Conservation (phyloP, 2,329 filamentous ascomycete species). For the Decorospora gaudefroyi region DNA sequence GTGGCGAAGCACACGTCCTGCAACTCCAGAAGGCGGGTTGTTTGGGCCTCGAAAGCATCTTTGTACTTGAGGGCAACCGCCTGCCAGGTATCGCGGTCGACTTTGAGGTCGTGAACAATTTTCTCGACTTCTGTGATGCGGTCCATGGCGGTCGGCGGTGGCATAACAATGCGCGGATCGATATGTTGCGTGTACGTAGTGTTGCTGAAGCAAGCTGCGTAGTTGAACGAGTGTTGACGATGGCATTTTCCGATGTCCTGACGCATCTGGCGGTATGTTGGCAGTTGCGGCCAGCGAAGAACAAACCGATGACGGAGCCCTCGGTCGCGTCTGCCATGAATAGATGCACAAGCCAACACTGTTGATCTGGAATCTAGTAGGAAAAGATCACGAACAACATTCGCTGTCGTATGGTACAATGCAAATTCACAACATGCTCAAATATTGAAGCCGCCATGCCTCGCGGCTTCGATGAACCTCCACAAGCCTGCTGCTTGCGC, state of each 20-base stretch:
- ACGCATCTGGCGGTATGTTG: no score
- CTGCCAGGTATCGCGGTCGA: conserved; percentile 39
- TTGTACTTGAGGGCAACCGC: conserved; percentile 36
- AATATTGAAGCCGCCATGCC: conserved; percentile 61
- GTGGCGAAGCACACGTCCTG: conserved; percentile 39
- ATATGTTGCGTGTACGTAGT: conserved; percentile 5
- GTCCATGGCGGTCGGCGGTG: conserved; percentile 11
- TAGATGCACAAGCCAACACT: no score
- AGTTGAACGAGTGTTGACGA: no score
- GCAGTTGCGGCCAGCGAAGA: no score
- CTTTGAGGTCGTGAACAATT: conserved; percentile 30
- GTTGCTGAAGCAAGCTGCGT: conserved; percentile 1
- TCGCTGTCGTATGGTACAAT: no score
- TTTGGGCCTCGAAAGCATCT: conserved; percentile 35
- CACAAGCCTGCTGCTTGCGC: conserved; percentile 74
- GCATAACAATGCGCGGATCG: conserved; percentile 26
- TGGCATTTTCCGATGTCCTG: no score
- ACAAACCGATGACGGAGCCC: no score
- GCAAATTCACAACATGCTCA: conserved; percentile 27
- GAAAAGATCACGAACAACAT: no score
- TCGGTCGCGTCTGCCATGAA: no score
- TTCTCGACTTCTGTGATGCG: conserved; percentile 17
- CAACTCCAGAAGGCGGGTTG: conserved; percentile 27
- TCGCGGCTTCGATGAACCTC: conserved; percentile 72
- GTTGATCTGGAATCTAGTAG: no score